Evolutionary conservation across 2,329 filamentous ascomycete species (phyloP), one percentile per base, ranked within the genome.

Genomic region (Alternaria metachromatica): DNA sequence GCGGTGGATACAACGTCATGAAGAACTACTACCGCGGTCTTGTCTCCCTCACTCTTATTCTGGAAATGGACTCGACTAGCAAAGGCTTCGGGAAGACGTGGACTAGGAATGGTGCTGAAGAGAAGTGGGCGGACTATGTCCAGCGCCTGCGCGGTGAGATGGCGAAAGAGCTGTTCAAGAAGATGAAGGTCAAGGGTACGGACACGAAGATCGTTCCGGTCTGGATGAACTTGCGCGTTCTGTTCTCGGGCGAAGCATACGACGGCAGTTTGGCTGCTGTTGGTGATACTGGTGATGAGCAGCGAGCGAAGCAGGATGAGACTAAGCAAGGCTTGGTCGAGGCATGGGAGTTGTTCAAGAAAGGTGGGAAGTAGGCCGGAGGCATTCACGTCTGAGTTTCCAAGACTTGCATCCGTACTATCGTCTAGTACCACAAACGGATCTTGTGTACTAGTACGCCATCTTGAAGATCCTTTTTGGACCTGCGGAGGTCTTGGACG

Each of bases 181-280:
- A 45, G 6, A 15, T 3, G 21, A 51, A 43, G 20, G 18, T 25
- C 21, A 58, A 55, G 37, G 23, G 20, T 21, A 44, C 33, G 23
- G 60, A 63, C 21, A 45, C 21, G 2, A 72, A 66, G 18, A 13
- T 20, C 1, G 46, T 78, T 21, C 76, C 74, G 4, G 5, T 18
- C 11, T 77, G 72, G 72, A 69, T 75, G 28, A 25, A 70, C 18
- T 53, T 78, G 2, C 63, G 67, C 6, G 68, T 76, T 5, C 55
- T 77, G 12, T 76, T 78, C 44, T 48, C 62, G 5, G 71, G 70
- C 11, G 73, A 77, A 13, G 44, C 45, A 5, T 76, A 73, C 44
- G 58, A 41, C 1, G 30, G n/a, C 6, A 37, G 43, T 5, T 37
- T 63, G 41, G 5, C 12, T 15, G 12, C 56, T 2, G 13, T 49